These are phyloP conservation scores for Ceratocystis huliohia DNA, from an alignment of 2,329 filamentous ascomycete species.

Conservation along the genomic window DNA sequence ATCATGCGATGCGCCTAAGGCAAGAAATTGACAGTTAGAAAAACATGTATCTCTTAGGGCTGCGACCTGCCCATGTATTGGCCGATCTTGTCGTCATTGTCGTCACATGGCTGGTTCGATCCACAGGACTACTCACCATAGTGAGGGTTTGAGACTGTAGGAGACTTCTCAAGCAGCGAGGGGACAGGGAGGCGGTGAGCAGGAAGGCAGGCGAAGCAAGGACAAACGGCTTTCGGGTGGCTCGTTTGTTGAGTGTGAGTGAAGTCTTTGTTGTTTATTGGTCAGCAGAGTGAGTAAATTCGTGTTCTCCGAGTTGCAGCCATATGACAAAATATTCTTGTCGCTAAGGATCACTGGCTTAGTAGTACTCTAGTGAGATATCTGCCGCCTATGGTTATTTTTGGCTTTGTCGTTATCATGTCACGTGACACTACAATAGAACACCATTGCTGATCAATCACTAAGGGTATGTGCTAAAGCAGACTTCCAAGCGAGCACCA, in stretches of 20 bases:
- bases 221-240: background rate
- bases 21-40: background rate
- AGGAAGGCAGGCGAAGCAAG: background rate
- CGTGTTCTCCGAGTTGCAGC: background rate
- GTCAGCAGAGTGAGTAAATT: background rate
- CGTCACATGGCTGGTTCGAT: background rate
- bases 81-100: background rate
- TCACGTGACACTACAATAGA: too few relatives aligned
- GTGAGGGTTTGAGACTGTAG: background rate
- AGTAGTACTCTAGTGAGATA: background rate
- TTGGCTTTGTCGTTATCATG: background rate
- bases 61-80: too few relatives aligned
- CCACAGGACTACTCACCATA: conserved; percentile 12
- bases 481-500: background rate
- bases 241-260: background rate
- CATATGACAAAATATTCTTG: conserved; percentile 8
- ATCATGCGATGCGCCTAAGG: conserved; percentile 40
- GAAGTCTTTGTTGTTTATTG: background rate
- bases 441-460: background rate
- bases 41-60: background rate
- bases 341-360: background rate
- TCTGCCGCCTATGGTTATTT: background rate
- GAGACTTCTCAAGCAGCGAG: background rate
- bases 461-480: too few relatives aligned
- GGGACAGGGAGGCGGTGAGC: background rate